Base-by-base conservation (phyloP, 352 stramenopile genomes). In the Pythium chondricola region DNA sequence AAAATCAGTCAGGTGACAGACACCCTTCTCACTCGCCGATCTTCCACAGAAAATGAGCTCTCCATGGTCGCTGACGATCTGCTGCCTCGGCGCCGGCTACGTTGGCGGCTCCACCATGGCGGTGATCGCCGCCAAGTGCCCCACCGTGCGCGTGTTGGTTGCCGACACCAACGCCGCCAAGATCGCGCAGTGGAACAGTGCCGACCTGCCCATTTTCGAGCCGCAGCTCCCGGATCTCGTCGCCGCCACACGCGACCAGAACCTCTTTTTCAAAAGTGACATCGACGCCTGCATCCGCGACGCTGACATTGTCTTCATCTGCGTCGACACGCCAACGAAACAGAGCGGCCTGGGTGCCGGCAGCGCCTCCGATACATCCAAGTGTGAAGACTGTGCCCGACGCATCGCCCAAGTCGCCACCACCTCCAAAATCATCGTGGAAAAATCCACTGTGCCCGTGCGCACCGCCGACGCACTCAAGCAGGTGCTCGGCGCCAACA, bases 371-470 rank as follows among this genome's bases (percentile, higher is more conserved):
- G 98, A 99, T 68, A 98, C 98, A 16, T 98, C 98, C 64, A 99
- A 99, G 74, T 98, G 96, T 59, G 97, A 99, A 72, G 78, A 97
- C 18, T 99, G 95, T 56, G 97, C 97, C 24, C 90, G 97, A 42
- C 98, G 90, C 61, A 99, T 99, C 72, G 96, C 96, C 7, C 72
- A 97, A 50, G 85, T 98, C 39, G 86, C 96, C 29, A 33, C 29
- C 6, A 97, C 67, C 2, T 67, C 69, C 26, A 71, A 91, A 54
- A 99, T 99, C 75, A 99, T 99, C 66, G 95, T 99, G 16, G 97
- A 99, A 67, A 99, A 99, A 84, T 98, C 89, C 17, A 99, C 97
- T 3, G 97, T 99, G 44, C 97, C 97, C 5, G 97, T 99, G 30
- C 85, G 95, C 58, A 99, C 97, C 14, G 97, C 97, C 2, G 92